These are phyloP conservation scores for Exophiala mesophila DNA, from an alignment of 2,329 filamentous ascomycete genomes.

Conservation along the genomic window DNA sequence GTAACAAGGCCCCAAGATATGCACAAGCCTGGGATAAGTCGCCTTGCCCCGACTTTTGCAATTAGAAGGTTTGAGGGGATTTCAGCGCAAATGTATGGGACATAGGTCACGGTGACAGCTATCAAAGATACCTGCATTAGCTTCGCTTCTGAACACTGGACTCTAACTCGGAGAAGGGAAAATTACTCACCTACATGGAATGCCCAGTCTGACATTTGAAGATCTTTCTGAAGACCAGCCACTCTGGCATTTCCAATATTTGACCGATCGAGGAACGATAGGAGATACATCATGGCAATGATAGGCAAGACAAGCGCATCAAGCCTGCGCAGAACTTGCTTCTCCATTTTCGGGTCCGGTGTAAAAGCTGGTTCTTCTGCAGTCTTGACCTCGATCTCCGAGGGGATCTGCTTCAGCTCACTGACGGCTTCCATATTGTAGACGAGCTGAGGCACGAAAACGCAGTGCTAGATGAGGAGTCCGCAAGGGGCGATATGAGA, in stretches of 20 bases:
- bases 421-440: no score
- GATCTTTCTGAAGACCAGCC: constrained; percentile 25
- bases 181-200: constrained; percentile 4
- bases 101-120: constrained; percentile 59
- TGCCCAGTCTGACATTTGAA: constrained; percentile 22
- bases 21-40: constrained; percentile 12
- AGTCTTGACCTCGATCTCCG: no score
- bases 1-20: constrained; percentile 45
- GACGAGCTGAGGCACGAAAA: no score
- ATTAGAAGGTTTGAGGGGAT: constrained; percentile 57
- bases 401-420: no score
- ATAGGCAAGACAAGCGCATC: not conserved
- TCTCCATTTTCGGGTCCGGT: no score
- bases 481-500: no score
- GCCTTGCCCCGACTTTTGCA: constrained; percentile 40
- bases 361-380: no score
- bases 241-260: constrained; percentile 35
- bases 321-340: not conserved
- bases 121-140: not conserved
- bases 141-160: no score
- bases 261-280: constrained; percentile 31
- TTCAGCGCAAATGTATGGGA: constrained; percentile 35
- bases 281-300: constrained; percentile 8
- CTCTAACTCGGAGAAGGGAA: no score
- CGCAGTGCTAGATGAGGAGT: no score